Percentiles rank a stretch among this genome's conserved stretches.
Evolutionary conservation across 148 eudicot genomes (phyloP).

Genomic region (Rhododendron ovatum): DNA sequence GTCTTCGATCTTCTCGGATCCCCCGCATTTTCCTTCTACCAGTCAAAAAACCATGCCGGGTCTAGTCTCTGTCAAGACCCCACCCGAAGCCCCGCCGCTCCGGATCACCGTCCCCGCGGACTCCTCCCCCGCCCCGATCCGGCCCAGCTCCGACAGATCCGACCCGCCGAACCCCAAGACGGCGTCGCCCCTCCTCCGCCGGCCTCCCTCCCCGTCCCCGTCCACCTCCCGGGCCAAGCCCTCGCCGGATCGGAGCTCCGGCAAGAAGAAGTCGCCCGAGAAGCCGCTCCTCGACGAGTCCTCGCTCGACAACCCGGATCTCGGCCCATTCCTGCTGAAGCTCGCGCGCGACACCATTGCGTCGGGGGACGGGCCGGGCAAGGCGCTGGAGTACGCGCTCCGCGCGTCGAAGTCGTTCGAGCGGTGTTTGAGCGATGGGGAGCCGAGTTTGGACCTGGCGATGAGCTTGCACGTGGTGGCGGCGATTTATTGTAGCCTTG

Average conservation of each 20-base stretch:
- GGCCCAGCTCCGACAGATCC: conserved; percentile 25
- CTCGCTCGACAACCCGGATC: conserved; percentile 90
- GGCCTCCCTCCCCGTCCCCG: conserved; percentile 78
- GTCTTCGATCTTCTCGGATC: neutral
- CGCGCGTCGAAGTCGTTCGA: conserved; percentile 84
- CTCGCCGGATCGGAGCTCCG: conserved; percentile 79
- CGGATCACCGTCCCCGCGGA: conserved; percentile 41
- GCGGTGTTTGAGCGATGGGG: conserved; percentile 59
- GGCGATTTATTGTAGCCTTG: conserved; percentile 88
- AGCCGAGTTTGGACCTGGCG: conserved; percentile 75
- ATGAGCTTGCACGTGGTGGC: conserved; percentile 92
- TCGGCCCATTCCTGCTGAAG: conserved; percentile 83
- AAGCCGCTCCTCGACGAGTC: conserved; percentile 55
- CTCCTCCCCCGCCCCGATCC: conserved; percentile 34
- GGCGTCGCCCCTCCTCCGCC: conserved; percentile 42
- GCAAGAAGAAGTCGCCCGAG: conserved; percentile 59
- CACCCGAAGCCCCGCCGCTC: conserved; percentile 56
- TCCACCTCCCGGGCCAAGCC: conserved; percentile 79
- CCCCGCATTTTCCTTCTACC: neutral
- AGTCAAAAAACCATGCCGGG: conserved; percentile 54
- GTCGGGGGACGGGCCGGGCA: conserved; percentile 75
- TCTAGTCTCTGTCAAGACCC: conserved; percentile 73
- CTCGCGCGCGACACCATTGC: conserved; percentile 84
- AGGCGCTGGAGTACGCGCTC: conserved; percentile 80
- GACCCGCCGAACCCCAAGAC: conserved; percentile 32